Evolutionary conservation across 2,329 filamentous ascomycete species (phyloP).

Genomic region (Stagonosporopsis tanaceti): DNA sequence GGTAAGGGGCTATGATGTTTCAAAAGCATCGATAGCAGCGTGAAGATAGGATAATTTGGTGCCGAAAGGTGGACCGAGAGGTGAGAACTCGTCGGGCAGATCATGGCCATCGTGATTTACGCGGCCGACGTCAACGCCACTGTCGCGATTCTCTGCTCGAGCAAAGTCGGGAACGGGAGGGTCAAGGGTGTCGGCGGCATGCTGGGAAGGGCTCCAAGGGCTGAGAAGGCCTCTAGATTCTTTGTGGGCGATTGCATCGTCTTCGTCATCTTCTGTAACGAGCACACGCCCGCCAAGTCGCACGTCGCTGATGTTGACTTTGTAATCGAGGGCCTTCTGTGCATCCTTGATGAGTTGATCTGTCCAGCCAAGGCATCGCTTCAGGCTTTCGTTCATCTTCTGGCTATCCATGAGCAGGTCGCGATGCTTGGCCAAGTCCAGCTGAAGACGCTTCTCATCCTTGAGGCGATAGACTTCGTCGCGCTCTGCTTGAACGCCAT

Average conservation of each 20-base stretch:
- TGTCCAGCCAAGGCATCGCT: constrained; percentile 86
- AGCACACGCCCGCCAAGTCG: constrained; percentile 83
- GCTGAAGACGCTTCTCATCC: constrained; percentile 83
- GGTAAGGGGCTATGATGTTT: constrained; percentile 22
- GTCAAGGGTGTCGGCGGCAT: constrained; percentile 28
- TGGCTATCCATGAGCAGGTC: constrained; percentile 89
- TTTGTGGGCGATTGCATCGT: constrained; percentile 23
- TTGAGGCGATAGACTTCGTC: constrained; percentile 66
- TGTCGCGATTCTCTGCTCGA: constrained; percentile 48
- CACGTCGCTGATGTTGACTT: constrained; percentile 79
- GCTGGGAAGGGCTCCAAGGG: constrained; percentile 46
- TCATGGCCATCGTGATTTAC: constrained; percentile 30
- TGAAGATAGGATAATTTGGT: constrained; percentile 37
- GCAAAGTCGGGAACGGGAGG: constrained; percentile 21
- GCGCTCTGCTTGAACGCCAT: constrained; percentile 51
- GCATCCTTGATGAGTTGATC: constrained; percentile 91
- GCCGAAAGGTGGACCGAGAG: constrained; percentile 40
- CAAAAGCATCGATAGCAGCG: constrained; percentile 30
- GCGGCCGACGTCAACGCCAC: constrained; percentile 47
- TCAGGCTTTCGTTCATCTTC: constrained; percentile 94
- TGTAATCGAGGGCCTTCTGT: constrained; percentile 84
- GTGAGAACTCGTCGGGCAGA: constrained; percentile 27
- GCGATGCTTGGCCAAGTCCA: constrained; percentile 88
- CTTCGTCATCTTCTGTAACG: constrained; percentile 68
- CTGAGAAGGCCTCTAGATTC: constrained; percentile 45